These are phyloP conservation scores for Kwoniella pini DNA, from an alignment of 768 basidiomycete species.

Conservation along the genomic window DNA sequence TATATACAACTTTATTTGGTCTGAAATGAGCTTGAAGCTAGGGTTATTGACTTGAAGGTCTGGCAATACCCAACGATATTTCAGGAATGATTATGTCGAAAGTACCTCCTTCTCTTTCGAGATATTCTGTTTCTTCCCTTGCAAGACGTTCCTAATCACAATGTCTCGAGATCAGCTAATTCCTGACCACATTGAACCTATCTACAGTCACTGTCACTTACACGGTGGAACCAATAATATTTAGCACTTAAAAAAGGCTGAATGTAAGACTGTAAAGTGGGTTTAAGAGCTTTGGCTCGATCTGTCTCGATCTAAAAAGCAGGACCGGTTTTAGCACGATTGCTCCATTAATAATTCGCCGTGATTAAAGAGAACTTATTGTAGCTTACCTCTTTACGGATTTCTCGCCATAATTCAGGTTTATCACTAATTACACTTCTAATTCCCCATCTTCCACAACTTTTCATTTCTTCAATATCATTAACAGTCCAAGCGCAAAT, in stretches of 20 bases:
- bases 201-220: slow-evolving; percentile 12
- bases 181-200: no score
- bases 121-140: slow-evolving; percentile 48
- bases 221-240: slow-evolving; percentile 43
- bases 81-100: slow-evolving; percentile 34
- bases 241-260: slow-evolving; percentile 34
- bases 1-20: neutral
- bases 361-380: neutral
- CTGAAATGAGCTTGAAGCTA: neutral
- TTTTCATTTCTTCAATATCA: slow-evolving; percentile 65
- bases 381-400: slow-evolving; percentile 44
- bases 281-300: slow-evolving; percentile 28
- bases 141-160: slow-evolving; percentile 30
- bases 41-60: slow-evolving; percentile 9
- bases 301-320: slow-evolving; percentile 30
- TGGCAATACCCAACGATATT: slow-evolving; percentile 28
- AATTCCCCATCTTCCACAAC: slow-evolving; percentile 55
- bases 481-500: slow-evolving; percentile 98
- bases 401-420: slow-evolving; percentile 47
- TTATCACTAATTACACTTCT: slow-evolving; percentile 52
- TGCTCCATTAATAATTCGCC: no score
- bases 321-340: neutral
- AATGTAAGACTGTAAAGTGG: slow-evolving; percentile 28
- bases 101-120: slow-evolving; percentile 49
- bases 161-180: neutral